Evolutionary conservation across 2,329 filamentous ascomycete genomes (phyloP), one percentile per base, ranked within the genome.

Genomic region (Colletotrichum sp.): DNA sequence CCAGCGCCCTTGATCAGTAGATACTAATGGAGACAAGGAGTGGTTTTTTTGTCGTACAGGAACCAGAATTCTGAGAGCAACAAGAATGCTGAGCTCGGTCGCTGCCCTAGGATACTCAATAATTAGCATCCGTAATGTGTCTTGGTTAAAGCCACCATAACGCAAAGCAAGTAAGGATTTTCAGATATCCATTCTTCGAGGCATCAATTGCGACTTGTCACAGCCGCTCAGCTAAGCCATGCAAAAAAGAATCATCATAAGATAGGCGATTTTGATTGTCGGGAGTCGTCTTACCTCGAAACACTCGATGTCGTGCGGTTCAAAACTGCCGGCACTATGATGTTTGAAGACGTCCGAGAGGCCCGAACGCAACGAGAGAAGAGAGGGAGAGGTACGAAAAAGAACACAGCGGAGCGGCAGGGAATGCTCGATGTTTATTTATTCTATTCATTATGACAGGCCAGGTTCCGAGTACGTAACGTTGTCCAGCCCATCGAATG

Each of bases 141-240:
- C 39, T n/a, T 10, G 21, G 10, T 24, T 15, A 21, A 16, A 30
- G 15, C 18, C 8, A 16, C 8, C 13, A 7, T 69, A 15, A 21
- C 6, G 16, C 49, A 39, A 52, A 6, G 44, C 44, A 52, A 12
- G 18, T 21, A 26, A 21, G 13, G n/a, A 24, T 70, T 26, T 70
- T 83, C 81, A 83, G 81, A 79, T 69, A 80, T 82, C 78, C 81
- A 82, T 82, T 83, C 77, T 81, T 77, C 16, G 77, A 66, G 75
- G 76, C 79, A 81, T 82, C 80, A 76, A 74, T 64, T 70, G 70
- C 71, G 26, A 63, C 60, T 77, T 78, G 76, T 77, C 65, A 72
- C 52, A 76, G 77, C 78, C 71, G 75, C 81, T 83, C 81, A 83
- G 82, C 72, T 83, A 83, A 83, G 82, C 82, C 82, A 83, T 83